Evolutionary conservation across 2,329 filamentous ascomycete species (phyloP).

Genomic region (Ophiocordyceps camponoti-floridani): DNA sequence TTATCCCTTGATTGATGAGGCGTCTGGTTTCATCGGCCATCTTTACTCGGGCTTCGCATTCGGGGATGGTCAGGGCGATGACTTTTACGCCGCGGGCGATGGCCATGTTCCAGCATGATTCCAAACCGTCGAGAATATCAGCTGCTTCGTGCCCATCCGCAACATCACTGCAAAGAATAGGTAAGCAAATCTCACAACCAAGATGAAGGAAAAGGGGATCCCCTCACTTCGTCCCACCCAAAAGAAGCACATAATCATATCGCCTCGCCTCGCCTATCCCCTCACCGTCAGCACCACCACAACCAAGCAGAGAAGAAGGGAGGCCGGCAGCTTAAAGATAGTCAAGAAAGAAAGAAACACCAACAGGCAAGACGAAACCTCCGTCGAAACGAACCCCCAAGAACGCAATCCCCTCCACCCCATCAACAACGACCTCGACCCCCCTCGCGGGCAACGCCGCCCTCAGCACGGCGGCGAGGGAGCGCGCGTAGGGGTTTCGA

Average conservation of each 20-base stretch:
- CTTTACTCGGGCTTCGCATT: slow-evolving; percentile 18
- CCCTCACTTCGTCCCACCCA: slow-evolving; percentile 44
- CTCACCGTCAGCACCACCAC: background rate
- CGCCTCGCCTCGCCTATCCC: slow-evolving; percentile 2
- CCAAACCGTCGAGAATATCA: slow-evolving; percentile 28
- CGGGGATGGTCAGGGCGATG: slow-evolving; percentile 45
- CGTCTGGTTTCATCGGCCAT: slow-evolving; percentile 17
- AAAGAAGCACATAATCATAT: slow-evolving; percentile 43
- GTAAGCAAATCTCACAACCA: no score
- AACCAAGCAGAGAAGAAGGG: background rate
- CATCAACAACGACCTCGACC: slow-evolving; percentile 28
- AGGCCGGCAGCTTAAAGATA: no score
- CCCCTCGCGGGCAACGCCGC: slow-evolving; percentile 23
- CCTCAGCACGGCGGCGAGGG: slow-evolving; percentile 26
- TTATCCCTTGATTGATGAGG: slow-evolving; percentile 34
- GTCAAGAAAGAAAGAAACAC: slow-evolving; percentile 12
- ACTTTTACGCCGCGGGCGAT: slow-evolving; percentile 33
- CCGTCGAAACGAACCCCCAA: slow-evolving; percentile 11
- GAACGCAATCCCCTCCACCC: slow-evolving; percentile 30
- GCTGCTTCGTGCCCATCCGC: slow-evolving; percentile 17
- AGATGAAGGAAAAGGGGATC: background rate
- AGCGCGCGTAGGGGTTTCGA: slow-evolving; percentile 34
- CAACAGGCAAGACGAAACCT: slow-evolving; percentile 13
- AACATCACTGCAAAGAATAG: slow-evolving; percentile 27
- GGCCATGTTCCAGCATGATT: slow-evolving; percentile 30